Evolutionary conservation across 208 protist genomes (phyloP).

Genomic region (Trypanosoma rangeli): DNA sequence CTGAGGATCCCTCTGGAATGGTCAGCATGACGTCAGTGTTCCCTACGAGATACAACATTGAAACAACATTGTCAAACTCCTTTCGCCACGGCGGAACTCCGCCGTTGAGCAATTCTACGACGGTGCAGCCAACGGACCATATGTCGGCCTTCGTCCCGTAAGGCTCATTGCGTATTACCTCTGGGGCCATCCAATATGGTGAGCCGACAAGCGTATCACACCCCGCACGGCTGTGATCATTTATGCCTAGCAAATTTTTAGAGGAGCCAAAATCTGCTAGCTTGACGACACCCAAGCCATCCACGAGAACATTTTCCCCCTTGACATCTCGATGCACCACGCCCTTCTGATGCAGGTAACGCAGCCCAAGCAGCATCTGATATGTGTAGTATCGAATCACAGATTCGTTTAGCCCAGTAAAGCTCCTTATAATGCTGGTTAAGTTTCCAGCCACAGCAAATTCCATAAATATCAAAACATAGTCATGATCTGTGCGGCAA

Average conservation of each 20-base stretch:
- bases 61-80: constrained; percentile 83
- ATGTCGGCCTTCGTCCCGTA: constrained; percentile 91
- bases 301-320: constrained; percentile 80
- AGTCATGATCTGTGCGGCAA: constrained; percentile 56
- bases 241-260: constrained; percentile 65
- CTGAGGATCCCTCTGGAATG: constrained; percentile 70
- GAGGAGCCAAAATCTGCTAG: constrained; percentile 82
- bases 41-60: constrained; percentile 76
- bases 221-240: constrained; percentile 50
- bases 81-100: constrained; percentile 72
- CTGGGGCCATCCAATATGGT: constrained; percentile 88
- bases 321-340: constrained; percentile 87
- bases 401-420: constrained; percentile 64
- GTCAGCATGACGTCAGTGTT: constrained; percentile 68
- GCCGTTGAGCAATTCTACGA: constrained; percentile 91
- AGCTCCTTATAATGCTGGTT: constrained; percentile 74
- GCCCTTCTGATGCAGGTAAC: constrained; percentile 61
- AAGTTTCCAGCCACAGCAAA: constrained; percentile 87
- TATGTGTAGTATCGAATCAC: constrained; percentile 79
- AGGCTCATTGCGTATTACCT: constrained; percentile 81
- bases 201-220: constrained; percentile 79
- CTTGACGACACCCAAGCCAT: constrained; percentile 64
- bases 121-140: constrained; percentile 93
- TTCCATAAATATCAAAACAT: constrained; percentile 91
- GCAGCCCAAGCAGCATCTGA: constrained; percentile 70